A percentile compares a stretch with the other conserved stretches of the same genome.
phyloP scores from a whole-genome alignment of 2,329 filamentous ascomycete species.

The Colletotrichum sp. region DNA sequence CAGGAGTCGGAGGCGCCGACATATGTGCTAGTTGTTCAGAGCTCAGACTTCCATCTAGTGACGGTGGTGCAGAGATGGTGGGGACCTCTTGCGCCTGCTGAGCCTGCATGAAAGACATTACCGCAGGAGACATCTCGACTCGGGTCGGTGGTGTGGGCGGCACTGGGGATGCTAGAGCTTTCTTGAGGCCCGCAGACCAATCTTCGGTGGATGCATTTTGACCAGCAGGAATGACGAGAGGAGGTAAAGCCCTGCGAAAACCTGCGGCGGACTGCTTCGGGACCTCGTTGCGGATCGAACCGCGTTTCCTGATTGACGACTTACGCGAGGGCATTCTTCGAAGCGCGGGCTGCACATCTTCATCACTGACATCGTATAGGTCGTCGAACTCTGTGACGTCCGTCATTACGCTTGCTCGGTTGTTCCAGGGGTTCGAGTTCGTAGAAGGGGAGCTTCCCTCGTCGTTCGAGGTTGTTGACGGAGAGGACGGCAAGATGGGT shows the following conservation, averaged over 20 bases:
- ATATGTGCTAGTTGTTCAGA: conserved; percentile 86
- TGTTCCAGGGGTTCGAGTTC: conserved; percentile 66
- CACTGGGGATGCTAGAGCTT: conserved; percentile 60
- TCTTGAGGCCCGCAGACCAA: conserved; percentile 51
- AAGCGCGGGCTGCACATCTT: conserved; percentile 57
- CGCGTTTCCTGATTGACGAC: conserved; percentile 45
- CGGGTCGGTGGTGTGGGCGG: conserved; percentile 68
- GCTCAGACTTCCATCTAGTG: conserved; percentile 84
- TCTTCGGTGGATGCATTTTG: conserved; percentile 36
- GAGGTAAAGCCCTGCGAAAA: conserved; percentile 43
- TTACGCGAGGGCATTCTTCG: conserved; percentile 26
- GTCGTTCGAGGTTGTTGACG: conserved; percentile 58
- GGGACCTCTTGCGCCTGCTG: conserved; percentile 70
- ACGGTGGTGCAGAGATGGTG: conserved; percentile 80
- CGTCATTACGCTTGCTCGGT: conserved; percentile 63
- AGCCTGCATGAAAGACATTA: conserved; percentile 71
- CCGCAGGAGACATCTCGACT: conserved; percentile 77
- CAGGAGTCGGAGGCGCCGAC: conserved; percentile 84
- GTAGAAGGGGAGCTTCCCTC: conserved; percentile 56
- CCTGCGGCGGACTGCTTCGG: conserved; percentile 31
- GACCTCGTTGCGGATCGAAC: conserved; percentile 30
- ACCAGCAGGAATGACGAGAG: conserved; percentile 56
- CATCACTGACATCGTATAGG: conserved; percentile 84
- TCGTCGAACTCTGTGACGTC: conserved; percentile 81
- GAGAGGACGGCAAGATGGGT: conserved; percentile 65